These are phyloP conservation scores for Metarhizium brunneum DNA, from an alignment of 2,329 filamentous ascomycete genomes.

Conservation along the genomic window DNA sequence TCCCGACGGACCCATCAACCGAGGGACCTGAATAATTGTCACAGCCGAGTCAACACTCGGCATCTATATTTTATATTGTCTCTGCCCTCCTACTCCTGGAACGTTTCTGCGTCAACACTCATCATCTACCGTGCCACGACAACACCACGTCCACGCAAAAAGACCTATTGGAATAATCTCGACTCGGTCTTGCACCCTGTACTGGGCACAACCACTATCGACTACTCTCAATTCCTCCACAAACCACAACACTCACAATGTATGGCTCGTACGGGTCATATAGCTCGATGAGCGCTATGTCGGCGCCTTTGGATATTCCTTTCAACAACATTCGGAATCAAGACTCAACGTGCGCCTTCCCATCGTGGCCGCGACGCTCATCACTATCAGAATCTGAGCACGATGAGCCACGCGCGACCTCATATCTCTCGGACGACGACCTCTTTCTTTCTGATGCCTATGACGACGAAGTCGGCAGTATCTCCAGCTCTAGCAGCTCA, in stretches of 20 bases:
- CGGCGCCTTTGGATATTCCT: conserved; percentile 38
- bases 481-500: conserved; percentile 35
- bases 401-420: conserved; percentile 37
- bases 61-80: neutral
- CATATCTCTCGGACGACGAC: conserved; percentile 55
- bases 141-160: neutral
- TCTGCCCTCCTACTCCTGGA: neutral
- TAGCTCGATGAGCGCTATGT: conserved; percentile 35
- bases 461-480: conserved; percentile 40
- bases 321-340: conserved; percentile 29
- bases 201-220: neutral
- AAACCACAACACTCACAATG: conserved; percentile 21
- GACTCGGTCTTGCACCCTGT: neutral
- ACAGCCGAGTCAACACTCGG: neutral
- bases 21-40: conserved; percentile 2
- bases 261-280: conserved; percentile 42
- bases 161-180: neutral
- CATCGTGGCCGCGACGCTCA: conserved; percentile 48
- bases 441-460: conserved; percentile 43
- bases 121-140: neutral
- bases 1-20: conserved; percentile 6
- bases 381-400: conserved; percentile 36
- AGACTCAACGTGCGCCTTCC: conserved; percentile 43
- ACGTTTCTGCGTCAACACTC: neutral
- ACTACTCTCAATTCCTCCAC: neutral